Evolutionary conservation across 2,329 filamentous ascomycete genomes (phyloP).

Genomic region (Fusarium tjaetaba): DNA sequence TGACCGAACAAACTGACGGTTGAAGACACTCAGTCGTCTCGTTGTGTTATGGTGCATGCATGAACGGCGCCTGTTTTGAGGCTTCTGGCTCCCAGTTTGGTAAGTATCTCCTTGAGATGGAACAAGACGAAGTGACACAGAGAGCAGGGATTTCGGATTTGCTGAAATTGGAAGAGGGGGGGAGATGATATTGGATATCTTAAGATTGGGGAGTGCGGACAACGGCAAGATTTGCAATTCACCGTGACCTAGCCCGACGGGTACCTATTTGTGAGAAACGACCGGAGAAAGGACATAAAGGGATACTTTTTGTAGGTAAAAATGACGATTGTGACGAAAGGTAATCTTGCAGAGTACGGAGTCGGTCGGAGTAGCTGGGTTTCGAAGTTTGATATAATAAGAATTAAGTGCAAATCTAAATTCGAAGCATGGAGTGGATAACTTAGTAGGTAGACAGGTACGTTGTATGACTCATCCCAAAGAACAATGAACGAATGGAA

Average conservation of each 20-base stretch:
- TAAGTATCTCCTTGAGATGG: slow-evolving; percentile 17
- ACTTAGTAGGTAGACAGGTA: background rate
- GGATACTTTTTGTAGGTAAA: slow-evolving; percentile 8
- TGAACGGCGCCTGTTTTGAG: slow-evolving; percentile 17
- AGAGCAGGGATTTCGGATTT: slow-evolving; percentile 19
- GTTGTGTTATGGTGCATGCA: slow-evolving; percentile 23
- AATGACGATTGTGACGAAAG: slow-evolving; percentile 22
- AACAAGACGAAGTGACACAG: slow-evolving; percentile 38
- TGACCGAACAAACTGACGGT: slow-evolving; percentile 25
- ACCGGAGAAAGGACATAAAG: slow-evolving; percentile 13
- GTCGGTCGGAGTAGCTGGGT: background rate
- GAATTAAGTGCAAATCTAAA: background rate
- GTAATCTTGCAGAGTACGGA: slow-evolving; percentile 10
- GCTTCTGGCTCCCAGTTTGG: slow-evolving; percentile 17
- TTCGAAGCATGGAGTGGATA: background rate
- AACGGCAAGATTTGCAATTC: slow-evolving; percentile 39
- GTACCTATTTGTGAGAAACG: slow-evolving; percentile 21
- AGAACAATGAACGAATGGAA: background rate
- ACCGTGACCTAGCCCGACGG: slow-evolving; percentile 27
- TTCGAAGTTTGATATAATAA: background rate
- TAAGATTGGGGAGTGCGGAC: slow-evolving; percentile 34
- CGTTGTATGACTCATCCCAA: background rate
- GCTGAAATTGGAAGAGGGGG: slow-evolving; percentile 30
- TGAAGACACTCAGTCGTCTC: slow-evolving; percentile 16
- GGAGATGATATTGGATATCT: slow-evolving; percentile 34